Conservation (phyloP, 1,284 basidiomycete genomes). For the Melanopsichium pennsylvanicum region DNA sequence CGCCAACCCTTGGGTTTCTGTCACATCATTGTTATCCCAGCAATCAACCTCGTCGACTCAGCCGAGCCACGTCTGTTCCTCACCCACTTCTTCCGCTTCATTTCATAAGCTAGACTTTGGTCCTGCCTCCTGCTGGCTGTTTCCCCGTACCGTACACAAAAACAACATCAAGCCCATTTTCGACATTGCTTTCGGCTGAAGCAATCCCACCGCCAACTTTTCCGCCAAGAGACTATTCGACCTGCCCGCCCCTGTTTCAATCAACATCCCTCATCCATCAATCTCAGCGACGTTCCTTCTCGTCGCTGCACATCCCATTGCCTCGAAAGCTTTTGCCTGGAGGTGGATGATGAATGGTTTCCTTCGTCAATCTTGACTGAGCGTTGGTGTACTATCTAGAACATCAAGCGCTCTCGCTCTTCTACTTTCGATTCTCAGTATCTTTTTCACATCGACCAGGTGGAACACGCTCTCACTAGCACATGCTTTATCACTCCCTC, state of each 20-base stretch:
- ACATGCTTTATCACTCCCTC: too few species aligned
- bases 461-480: too few species aligned
- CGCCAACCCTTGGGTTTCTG: too few species aligned
- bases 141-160: not conserved
- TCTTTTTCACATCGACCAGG: too few species aligned
- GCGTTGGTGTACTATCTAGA: constrained; percentile 22
- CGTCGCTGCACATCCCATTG: not conserved
- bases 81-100: not conserved
- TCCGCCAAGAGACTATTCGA: too few species aligned
- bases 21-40: too few species aligned
- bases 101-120: not conserved
- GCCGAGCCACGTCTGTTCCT: not conserved
- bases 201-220: too few species aligned
- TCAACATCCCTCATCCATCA: constrained; percentile 3
- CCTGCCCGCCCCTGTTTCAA: not conserved
- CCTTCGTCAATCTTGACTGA: constrained; percentile 20
- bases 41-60: too few species aligned
- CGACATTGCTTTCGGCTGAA: not conserved
- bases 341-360: constrained; percentile 30
- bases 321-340: not conserved
- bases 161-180: not conserved
- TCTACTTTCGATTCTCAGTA: too few species aligned
- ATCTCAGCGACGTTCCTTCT: not conserved
- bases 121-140: not conserved
- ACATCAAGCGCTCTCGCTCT: constrained; percentile 27